Base-by-base conservation (phyloP, 2,329 filamentous ascomycete genomes). In the Cadophora luteo-olivacea region DNA sequence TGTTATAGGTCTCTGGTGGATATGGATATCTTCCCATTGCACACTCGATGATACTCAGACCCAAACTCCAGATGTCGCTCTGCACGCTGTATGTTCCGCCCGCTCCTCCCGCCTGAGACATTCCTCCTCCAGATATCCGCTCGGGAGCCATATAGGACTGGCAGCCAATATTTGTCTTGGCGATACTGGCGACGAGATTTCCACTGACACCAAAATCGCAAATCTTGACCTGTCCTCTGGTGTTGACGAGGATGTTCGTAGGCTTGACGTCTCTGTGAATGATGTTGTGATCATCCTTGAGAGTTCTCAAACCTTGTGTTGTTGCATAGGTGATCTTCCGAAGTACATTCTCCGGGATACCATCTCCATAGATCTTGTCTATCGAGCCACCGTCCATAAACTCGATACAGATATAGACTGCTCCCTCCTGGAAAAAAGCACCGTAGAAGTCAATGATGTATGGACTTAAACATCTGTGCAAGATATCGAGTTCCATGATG, bases 81-180 rank as follows among this genome's bases (percentile, higher is more conserved):
- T 98, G 96, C 49, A 99, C 96, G 78, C 93, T 97, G 81, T 99
- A 99, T 2, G 95, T 97, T 67, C 95, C 95, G 68, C 91, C 91
- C 68, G 89, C 87, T 22, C 89, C 84, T 32, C 91, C 91, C 4
- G 88, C 85, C 70, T 91, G 87, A 68, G 92, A 89, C 76, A 94
- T 89, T 25, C 91, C 91, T 67, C 94, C 94, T 61, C 93, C 93
- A 9, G 93, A 93, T 76, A 99, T 99, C 72, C 96, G 86, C 80
- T 99, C 96, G 0, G 96, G 96, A 0, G 96, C 96, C 96, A 99
- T 99, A 82, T 99, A 99, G 78, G 94, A 97, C 81, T 99, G 96
- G 77, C 96, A 99, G 49, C 96, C 96, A 76, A 99, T 99, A 78
- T 99, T 99, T 33, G 96, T 99, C 82, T 97, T 97, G 63, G 96